Evolutionary conservation across 306 rosid genomes (phyloP).

Genomic region (Medicago arabica): DNA sequence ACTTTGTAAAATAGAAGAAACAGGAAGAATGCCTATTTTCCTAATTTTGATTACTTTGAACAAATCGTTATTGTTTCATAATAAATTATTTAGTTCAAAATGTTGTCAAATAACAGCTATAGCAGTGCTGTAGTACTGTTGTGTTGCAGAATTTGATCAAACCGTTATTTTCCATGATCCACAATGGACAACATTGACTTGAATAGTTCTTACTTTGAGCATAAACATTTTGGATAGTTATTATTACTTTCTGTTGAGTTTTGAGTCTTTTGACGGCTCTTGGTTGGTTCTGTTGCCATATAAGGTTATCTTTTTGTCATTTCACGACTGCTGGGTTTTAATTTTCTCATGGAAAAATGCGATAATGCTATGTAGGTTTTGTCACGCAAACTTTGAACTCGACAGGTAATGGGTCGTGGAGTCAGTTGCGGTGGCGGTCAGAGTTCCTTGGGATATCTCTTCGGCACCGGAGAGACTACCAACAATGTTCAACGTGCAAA

Average conservation of each 20-base stretch:
- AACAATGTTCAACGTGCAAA: constrained; percentile 42
- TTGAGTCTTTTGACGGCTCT: neutral
- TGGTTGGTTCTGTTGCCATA: constrained; percentile 1
- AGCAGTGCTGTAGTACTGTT: neutral
- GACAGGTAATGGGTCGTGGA: constrained; percentile 75
- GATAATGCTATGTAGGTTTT: constrained; percentile 41
- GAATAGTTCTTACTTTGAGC: neutral
- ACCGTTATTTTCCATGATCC: neutral
- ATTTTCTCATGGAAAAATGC: constrained; percentile 24
- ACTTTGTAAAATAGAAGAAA: constrained; percentile 1
- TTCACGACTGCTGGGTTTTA: neutral
- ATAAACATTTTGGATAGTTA: neutral
- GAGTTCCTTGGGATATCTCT: constrained; percentile 85
- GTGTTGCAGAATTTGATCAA: neutral
- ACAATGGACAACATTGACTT: neutral
- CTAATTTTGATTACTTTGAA: neutral
- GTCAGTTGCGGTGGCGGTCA: constrained; percentile 85
- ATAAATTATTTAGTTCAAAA: too few species aligned
- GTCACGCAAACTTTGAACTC: constrained; percentile 20
- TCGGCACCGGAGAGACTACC: constrained; percentile 69
- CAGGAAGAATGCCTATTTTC: neutral
- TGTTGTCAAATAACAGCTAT: neutral
- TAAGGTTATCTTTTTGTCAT: neutral
- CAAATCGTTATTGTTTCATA: too few species aligned
- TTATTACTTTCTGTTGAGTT: constrained; percentile 9